These are phyloP conservation scores for Xylariaceae sp. DNA, from an alignment of 2,329 filamentous ascomycete species.

Conservation along the genomic window DNA sequence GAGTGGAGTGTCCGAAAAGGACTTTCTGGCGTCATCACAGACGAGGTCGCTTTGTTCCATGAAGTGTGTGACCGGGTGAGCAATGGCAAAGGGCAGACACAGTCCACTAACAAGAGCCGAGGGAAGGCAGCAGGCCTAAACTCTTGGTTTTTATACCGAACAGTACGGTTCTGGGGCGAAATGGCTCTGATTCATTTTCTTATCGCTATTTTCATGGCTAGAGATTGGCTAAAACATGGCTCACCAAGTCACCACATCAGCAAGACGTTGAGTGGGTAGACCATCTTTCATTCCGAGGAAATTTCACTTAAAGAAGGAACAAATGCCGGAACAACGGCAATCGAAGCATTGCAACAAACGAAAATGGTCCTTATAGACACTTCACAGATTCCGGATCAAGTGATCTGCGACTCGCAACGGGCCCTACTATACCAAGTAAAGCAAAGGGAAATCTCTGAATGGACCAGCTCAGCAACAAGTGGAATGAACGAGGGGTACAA, in stretches of 20 bases:
- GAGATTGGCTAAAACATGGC: slow-evolving; percentile 28
- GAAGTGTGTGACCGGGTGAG: slow-evolving; percentile 58
- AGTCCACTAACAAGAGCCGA: not conserved
- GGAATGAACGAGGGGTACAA: no score
- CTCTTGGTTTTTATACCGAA: slow-evolving; percentile 7
- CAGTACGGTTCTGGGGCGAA: slow-evolving; percentile 18
- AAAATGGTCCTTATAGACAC: not conserved
- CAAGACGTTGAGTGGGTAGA: slow-evolving; percentile 29
- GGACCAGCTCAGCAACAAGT: not conserved
- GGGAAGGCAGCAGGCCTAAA: not conserved
- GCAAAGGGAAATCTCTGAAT: not conserved
- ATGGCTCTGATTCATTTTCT: slow-evolving; percentile 27
- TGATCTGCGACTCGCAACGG: not conserved
- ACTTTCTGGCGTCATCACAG: slow-evolving; percentile 87
- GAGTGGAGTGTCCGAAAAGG: slow-evolving; percentile 72
- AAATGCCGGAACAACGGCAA: not conserved
- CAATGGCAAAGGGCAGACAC: slow-evolving; percentile 2
- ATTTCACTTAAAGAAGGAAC: not conserved
- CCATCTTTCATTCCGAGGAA: not conserved
- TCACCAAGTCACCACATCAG: slow-evolving; percentile 27
- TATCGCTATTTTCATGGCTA: slow-evolving; percentile 14
- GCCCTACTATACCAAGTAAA: not conserved
- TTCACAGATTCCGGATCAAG: not conserved
- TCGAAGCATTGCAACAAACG: not conserved
- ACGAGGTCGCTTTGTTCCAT: slow-evolving; percentile 74